phyloP scores from a whole-genome alignment of 352 stramenopile species.

The Peronospora belbahrii region DNA sequence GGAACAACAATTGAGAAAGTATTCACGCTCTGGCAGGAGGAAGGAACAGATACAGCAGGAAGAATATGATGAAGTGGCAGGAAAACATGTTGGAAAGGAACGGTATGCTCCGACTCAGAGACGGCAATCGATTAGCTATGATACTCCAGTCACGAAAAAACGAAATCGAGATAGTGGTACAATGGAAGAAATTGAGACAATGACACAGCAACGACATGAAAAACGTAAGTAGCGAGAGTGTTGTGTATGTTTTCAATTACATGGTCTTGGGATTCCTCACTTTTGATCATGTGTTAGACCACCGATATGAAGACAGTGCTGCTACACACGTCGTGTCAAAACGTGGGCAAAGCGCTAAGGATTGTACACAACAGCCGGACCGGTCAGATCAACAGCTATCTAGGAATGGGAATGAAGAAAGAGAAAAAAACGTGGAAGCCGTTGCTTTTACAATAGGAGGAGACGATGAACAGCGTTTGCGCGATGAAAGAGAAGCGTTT shows the following conservation, averaged over 20 bases:
- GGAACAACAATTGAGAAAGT: conserved; percentile 30
- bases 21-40: neutral
- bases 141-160: neutral
- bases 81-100: neutral
- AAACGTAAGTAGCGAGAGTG: conserved; percentile 20
- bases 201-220: conserved; percentile 8
- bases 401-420: conserved; percentile 13
- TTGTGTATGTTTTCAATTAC: neutral
- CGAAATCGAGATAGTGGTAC: conserved; percentile 9
- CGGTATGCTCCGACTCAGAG: conserved; percentile 31
- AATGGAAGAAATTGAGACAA: conserved; percentile 18
- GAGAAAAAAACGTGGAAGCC: conserved; percentile 7
- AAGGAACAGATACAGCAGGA: conserved; percentile 5
- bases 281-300: conserved; percentile 7
- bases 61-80: neutral
- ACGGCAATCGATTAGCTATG: conserved; percentile 16
- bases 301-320: conserved; percentile 1
- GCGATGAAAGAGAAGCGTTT: conserved; percentile 40
- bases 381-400: neutral
- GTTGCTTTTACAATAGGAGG: conserved; percentile 5
- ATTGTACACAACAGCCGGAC: neutral
- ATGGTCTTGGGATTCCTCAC: neutral
- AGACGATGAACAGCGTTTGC: conserved; percentile 17
- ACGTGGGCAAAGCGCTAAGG: conserved; percentile 4
- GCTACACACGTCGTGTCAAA: conserved; percentile 1